A percentile compares a stretch with the other conserved stretches of the same genome.
These are phyloP conservation scores for Nemania abortiva DNA, from an alignment of 2,329 filamentous ascomycete genomes.

Conservation along the genomic window DNA sequence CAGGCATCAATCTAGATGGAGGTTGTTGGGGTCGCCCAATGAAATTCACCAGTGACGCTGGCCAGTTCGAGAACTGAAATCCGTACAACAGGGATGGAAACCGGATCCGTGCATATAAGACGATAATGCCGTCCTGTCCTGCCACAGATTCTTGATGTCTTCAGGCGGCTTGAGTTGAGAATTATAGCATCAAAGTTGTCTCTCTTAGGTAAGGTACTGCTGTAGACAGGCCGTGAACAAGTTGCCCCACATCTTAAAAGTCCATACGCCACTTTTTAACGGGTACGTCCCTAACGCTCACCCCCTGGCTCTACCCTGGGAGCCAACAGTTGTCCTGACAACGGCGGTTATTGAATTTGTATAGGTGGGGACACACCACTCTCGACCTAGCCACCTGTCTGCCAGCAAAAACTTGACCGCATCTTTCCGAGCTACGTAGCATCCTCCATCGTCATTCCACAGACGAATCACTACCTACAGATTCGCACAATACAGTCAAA, in stretches of 20 bases:
- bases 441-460: conserved; percentile 22
- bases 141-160: background rate
- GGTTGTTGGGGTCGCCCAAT: background rate
- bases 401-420: conserved; percentile 36
- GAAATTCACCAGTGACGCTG: background rate
- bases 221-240: background rate
- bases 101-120: background rate
- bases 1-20: background rate
- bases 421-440: conserved; percentile 21
- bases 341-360: conserved; percentile 26
- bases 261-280: background rate
- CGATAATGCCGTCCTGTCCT: background rate
- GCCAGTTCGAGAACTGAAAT: background rate
- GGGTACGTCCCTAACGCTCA: background rate
- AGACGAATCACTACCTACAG: conserved; percentile 10
- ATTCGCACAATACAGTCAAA: conserved; percentile 13
- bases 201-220: background rate
- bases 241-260: background rate
- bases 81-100: background rate
- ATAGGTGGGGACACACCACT: conserved; percentile 32
- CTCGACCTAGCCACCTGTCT: conserved; percentile 22
- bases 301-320: background rate
- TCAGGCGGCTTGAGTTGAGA: background rate
- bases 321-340: conserved; percentile 36
- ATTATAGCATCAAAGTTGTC: background rate